Conservation (phyloP, 2,329 filamentous ascomycete genomes). For the Cadophora sp. region DNA sequence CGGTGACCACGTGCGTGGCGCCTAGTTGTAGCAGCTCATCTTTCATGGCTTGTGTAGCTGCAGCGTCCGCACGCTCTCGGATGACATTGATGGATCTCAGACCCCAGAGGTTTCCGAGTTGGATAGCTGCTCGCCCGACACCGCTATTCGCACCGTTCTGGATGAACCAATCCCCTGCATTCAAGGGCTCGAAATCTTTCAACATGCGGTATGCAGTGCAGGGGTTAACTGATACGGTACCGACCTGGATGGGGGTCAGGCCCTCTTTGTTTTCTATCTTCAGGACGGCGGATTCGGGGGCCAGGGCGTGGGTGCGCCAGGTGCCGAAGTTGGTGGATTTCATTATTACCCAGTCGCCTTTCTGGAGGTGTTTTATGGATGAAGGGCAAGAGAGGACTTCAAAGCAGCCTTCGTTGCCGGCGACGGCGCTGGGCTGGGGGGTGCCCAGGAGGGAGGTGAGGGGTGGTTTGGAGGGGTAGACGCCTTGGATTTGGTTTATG, state of each 20-base stretch:
- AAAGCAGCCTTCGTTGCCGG: conserved; percentile 92
- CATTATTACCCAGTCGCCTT: conserved; percentile 95
- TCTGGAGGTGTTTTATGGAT: conserved; percentile 56
- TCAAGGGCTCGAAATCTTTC: conserved; percentile 72
- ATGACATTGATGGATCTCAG: conserved; percentile 90
- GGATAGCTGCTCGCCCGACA: conserved; percentile 89
- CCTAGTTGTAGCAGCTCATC: conserved; percentile 66
- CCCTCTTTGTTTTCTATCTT: conserved; percentile 74
- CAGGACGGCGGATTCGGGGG: conserved; percentile 65
- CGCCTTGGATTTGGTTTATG: conserved; percentile 97
- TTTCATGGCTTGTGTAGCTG: conserved; percentile 70
- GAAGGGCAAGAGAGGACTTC: conserved; percentile 79
- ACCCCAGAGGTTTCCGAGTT: conserved; percentile 85
- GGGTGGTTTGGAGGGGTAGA: conserved; percentile 85
- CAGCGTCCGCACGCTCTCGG: conserved; percentile 69
- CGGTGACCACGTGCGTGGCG: conserved; percentile 56
- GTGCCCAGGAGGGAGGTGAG: conserved; percentile 83
- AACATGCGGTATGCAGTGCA: conserved; percentile 95
- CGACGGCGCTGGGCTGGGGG: conserved; percentile 74
- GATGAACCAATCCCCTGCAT: conserved; percentile 89
- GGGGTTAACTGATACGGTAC: conserved; percentile 90
- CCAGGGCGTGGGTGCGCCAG: conserved; percentile 89
- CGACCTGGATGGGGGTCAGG: conserved; percentile 78
- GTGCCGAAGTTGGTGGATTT: conserved; percentile 84
- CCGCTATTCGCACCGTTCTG: conserved; percentile 97